phyloP scores from a whole-genome alignment of 2,329 filamentous ascomycete genomes.

The Daldinia sp. region DNA sequence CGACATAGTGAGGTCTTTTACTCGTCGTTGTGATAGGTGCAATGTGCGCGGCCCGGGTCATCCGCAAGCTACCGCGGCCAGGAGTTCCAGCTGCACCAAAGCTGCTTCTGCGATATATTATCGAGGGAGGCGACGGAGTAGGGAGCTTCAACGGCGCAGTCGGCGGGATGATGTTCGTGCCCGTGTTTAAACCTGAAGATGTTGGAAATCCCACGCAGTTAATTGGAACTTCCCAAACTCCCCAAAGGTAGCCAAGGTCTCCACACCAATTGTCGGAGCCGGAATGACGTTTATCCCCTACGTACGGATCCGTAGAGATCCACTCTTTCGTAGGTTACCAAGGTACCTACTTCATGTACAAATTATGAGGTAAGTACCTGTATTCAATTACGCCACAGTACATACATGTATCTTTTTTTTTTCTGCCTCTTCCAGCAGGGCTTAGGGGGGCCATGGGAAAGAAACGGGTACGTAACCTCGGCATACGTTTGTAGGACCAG shows the following conservation, averaged over 20 bases:
- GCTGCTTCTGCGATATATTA: conserved; percentile 17
- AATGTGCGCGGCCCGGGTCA: conserved; percentile 20
- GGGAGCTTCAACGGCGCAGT: conserved; percentile 13
- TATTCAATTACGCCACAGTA: not conserved
- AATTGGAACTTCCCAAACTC: conserved; percentile 38
- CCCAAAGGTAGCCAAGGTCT: conserved; percentile 14
- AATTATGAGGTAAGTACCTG: conserved; percentile 7
- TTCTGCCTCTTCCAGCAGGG: not conserved
- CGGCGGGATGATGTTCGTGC: conserved; percentile 19
- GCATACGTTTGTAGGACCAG: conserved; percentile 15
- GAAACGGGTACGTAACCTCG: conserved; percentile 38
- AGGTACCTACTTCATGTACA: not conserved
- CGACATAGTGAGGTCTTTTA: conserved; percentile 55
- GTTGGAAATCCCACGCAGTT: conserved; percentile 42
- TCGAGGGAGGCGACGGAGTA: not conserved
- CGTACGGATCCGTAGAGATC: not conserved
- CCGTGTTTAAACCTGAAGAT: conserved; percentile 19
- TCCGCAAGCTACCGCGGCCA: conserved; percentile 18
- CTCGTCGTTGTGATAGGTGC: conserved; percentile 20
- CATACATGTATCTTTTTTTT: conserved; percentile 1
- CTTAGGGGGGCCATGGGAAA: conserved; percentile 12
- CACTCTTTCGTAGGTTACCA: not conserved
- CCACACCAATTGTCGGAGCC: conserved; percentile 17
- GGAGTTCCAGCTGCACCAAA: conserved; percentile 16
- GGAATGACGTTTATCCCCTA: conserved; percentile 31